Percentiles rank a stretch among this genome's conserved stretches.
Conservation (phyloP, 1,284 basidiomycete genomes). For the Boletellus deceptivus region DNA sequence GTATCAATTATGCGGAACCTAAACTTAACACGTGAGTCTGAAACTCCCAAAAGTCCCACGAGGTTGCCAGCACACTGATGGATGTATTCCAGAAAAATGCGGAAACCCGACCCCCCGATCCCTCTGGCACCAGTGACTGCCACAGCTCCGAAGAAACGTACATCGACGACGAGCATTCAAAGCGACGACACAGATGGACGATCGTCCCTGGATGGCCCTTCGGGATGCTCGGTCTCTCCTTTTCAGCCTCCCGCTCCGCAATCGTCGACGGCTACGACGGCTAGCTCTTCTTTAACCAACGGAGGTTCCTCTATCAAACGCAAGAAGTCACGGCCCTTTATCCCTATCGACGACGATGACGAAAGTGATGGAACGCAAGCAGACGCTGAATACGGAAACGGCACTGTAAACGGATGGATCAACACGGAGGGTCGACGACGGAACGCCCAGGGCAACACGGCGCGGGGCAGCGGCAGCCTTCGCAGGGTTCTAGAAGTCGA, state of each 20-base stretch:
- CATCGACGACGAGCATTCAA: conserved; percentile 27
- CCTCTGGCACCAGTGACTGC: conserved; percentile 35
- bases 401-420: conserved; percentile 43
- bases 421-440: conserved; percentile 60
- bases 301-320: conserved; percentile 39
- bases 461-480: conserved; percentile 26
- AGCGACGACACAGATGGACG: conserved; percentile 30
- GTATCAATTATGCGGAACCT: conserved; percentile 86
- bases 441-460: conserved; percentile 27
- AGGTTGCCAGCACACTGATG: conserved; percentile 10
- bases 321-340: conserved; percentile 51
- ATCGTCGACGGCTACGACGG: conserved; percentile 29
- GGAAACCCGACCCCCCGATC: conserved; percentile 66
- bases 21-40: conserved; percentile 81
- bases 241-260: conserved; percentile 26
- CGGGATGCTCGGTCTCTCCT: conserved; percentile 21
- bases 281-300: conserved; percentile 27
- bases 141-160: conserved; percentile 30
- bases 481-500: conserved; percentile 33
- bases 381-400: conserved; percentile 58
- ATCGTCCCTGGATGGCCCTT: conserved; percentile 25
- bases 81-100: conserved; percentile 71
- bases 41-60: neutral
- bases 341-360: conserved; percentile 47
- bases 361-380: conserved; percentile 64